Conservation (phyloP, 1,139 yeast species). For the Kodamaea fungicola region DNA sequence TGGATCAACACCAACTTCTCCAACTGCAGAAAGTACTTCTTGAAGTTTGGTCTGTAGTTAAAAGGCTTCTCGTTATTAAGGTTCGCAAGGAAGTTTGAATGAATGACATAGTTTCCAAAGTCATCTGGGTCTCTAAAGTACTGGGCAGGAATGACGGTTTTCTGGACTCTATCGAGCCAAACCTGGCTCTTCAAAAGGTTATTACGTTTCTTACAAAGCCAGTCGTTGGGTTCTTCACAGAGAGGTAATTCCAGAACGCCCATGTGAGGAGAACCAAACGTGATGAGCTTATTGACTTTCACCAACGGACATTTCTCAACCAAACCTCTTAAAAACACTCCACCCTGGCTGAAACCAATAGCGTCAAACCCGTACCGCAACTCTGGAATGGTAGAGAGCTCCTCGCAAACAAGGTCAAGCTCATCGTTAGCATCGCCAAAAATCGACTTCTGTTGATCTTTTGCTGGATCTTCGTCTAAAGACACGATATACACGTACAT, state of each 20-base stretch:
- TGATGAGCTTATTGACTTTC: constrained; percentile 51
- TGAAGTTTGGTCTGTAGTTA: constrained; percentile 30
- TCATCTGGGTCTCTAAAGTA: constrained; percentile 60
- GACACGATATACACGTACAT: constrained; percentile 51
- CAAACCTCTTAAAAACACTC: constrained; percentile 64
- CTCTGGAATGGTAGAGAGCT: constrained; percentile 36
- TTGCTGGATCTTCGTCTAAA: constrained; percentile 44
- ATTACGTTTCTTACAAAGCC: constrained; percentile 61
- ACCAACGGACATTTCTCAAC: constrained; percentile 54
- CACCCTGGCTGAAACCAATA: constrained; percentile 83
- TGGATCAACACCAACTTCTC: constrained; percentile 56
- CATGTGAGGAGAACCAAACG: constrained; percentile 82
- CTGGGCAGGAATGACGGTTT: constrained; percentile 65
- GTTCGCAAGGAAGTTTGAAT: constrained; percentile 57
- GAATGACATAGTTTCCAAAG: constrained; percentile 44
- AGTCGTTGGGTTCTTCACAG: constrained; percentile 51
- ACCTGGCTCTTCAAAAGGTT: constrained; percentile 55
- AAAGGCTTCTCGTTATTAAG: constrained; percentile 58
- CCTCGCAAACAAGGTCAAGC: constrained; percentile 36
- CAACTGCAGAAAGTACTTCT: constrained; percentile 37
- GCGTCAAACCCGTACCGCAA: constrained; percentile 61
- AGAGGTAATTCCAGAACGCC: constrained; percentile 71
- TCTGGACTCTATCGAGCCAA: constrained; percentile 59
- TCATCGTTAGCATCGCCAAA: constrained; percentile 56
- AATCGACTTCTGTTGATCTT: constrained; percentile 54